phyloP scores from a whole-genome alignment of 2,329 filamentous ascomycete genomes.

The Aureobasidium sp. region DNA sequence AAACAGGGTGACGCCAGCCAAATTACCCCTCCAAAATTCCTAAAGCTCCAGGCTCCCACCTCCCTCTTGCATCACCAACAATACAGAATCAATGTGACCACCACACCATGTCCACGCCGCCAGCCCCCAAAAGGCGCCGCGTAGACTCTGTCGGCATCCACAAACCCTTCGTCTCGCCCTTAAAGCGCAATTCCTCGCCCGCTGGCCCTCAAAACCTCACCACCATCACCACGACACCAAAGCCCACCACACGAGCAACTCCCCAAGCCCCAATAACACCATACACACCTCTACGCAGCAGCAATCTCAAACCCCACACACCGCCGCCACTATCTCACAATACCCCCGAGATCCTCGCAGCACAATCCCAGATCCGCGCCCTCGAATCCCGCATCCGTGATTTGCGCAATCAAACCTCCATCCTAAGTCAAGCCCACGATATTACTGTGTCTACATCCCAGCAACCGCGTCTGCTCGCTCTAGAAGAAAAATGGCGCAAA shows the following conservation, averaged over 20 bases:
- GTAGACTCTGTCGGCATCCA: constrained; percentile 52
- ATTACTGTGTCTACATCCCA: background rate
- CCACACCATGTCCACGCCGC: constrained; percentile 4
- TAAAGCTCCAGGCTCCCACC: background rate
- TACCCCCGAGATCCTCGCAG: background rate
- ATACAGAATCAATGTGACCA: background rate
- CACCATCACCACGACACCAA: background rate
- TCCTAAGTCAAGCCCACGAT: constrained; percentile 42
- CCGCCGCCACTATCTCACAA: background rate
- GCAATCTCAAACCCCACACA: constrained; percentile 11
- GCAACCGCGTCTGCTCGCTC: constrained; percentile 40
- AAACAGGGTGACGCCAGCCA: background rate
- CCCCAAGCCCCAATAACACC: background rate
- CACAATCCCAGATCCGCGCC: background rate
- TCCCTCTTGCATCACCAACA: background rate
- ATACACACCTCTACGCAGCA: constrained; percentile 12
- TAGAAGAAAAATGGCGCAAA: constrained; percentile 53
- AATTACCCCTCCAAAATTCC: background rate
- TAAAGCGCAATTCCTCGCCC: constrained; percentile 36
- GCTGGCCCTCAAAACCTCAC: background rate
- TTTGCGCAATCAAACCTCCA: constrained; percentile 44
- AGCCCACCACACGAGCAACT: background rate
- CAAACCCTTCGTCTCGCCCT: constrained; percentile 67
- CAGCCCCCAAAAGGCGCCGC: constrained; percentile 53
- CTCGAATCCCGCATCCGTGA: constrained; percentile 30